Percentiles rank a stretch among this genome's conserved stretches.
Evolutionary conservation across 2,329 filamentous ascomycete species (phyloP).

Genomic region (Balansia obtecta): DNA sequence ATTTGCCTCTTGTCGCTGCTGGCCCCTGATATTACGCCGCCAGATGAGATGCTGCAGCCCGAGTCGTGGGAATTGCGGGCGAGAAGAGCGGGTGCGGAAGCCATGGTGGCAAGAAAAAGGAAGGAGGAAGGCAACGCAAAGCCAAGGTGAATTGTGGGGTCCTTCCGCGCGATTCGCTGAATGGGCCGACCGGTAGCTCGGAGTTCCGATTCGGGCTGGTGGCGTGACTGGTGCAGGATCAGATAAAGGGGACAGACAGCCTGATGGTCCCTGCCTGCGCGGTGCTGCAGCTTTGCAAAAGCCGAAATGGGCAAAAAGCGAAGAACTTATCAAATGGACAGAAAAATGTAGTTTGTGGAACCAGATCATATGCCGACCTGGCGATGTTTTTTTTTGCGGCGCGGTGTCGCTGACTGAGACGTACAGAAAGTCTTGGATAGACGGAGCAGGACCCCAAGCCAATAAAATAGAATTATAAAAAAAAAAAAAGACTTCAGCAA

Average conservation of each 20-base stretch:
- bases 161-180: slow-evolving; percentile 6
- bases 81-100: slow-evolving; percentile 10
- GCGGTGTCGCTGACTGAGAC: neutral
- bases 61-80: slow-evolving; percentile 10
- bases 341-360: neutral
- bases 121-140: too few relatives aligned
- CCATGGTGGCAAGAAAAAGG: slow-evolving; percentile 14
- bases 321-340: too few relatives aligned
- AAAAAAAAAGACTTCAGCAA: neutral
- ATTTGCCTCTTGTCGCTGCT: neutral
- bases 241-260: slow-evolving; percentile 3
- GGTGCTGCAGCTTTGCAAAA: neutral
- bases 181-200: slow-evolving; percentile 10
- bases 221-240: slow-evolving; percentile 5
- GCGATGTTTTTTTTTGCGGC: neutral
- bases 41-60: neutral
- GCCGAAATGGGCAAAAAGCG: neutral
- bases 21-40: neutral
- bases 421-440: neutral
- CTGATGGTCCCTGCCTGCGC: neutral
- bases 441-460: neutral
- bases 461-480: neutral
- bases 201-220: slow-evolving; percentile 14
- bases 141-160: slow-evolving; percentile 1
- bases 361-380: neutral